These are phyloP conservation scores for Pseudohyphozyma bogoriensis DNA, from an alignment of 768 basidiomycete genomes.

Conservation along the genomic window DNA sequence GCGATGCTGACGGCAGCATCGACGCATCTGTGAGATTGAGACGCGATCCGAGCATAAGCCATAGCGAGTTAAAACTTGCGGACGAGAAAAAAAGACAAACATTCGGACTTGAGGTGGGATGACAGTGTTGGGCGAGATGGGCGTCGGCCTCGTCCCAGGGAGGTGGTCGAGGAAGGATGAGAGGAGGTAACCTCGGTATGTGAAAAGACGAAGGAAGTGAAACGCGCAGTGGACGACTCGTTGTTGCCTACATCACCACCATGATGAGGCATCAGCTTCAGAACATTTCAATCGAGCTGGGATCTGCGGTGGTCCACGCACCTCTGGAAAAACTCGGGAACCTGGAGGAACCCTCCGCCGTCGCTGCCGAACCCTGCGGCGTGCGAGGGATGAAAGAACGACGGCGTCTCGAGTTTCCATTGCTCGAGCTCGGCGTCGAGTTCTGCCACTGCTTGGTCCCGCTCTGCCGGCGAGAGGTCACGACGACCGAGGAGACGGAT, in stretches of 20 bases:
- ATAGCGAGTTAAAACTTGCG: too few relatives aligned
- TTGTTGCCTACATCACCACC: neutral
- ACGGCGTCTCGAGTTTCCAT: neutral
- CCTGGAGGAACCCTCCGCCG: neutral
- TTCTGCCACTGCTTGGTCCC: neutral
- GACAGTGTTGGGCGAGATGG: neutral
- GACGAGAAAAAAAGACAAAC: too few relatives aligned
- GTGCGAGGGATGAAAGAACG: neutral
- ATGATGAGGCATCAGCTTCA: neutral
- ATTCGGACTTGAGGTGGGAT: neutral
- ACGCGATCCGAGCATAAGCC: too few relatives aligned
- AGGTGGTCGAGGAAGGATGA: conserved; percentile 1
- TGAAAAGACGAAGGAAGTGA: conserved; percentile 1
- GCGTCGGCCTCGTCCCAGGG: neutral
- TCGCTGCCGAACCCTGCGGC: neutral
- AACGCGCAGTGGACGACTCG: neutral
- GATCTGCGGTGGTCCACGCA: too few relatives aligned
- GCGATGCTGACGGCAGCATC: neutral
- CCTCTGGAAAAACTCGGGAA: neutral
- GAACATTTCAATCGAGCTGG: neutral
- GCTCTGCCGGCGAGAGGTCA: neutral
- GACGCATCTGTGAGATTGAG: neutral
- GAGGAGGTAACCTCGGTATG: neutral
- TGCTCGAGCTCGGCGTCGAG: neutral
- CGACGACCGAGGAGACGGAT: neutral